Base-by-base conservation (phyloP, 1,284 basidiomycete genomes). In the Sanghuangporus baumii region DNA sequence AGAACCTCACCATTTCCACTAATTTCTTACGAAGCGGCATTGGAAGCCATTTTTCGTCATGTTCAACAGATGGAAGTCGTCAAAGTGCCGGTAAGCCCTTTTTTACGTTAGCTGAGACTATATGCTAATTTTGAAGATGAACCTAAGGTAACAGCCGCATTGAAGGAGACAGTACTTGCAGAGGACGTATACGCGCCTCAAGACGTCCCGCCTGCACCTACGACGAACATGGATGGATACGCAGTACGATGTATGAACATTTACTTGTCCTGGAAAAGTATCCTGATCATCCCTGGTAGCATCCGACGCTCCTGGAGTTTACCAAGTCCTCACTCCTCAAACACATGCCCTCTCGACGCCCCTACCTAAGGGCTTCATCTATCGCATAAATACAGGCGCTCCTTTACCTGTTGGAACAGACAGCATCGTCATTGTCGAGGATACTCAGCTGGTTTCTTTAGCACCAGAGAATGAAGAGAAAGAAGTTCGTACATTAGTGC, bases 391-490 rank as follows among this genome's bases (percentile, higher is more conserved):
- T 73, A 91, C 89, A 0, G 89, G 92, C 6, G 87, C 84, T 1
- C 85, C 90, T 0, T 75, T 96, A 1, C 94, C 93, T 0, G 71
- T 73, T 0, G 91, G 89, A 1, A 77, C 88, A 6, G 88, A 95
- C 70, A 76, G 91, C 0, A 87, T 94, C 0, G 87, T 96, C 71
- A 95, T 95, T 92, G 93, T 96, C 16, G 93, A 96, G 74, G 93
- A 96, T 70, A 95, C 93, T 0, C 82, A 84, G 60, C 78, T 96
- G 11, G 75, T 85, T 12, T 67, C 71, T 5, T 81, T 82, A 8
- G 81, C 81, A 0, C 67, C 74, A 59, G 72, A 71, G 14, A 73
- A 73, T 3, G 93, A 94, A 70, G 93, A 95, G 71, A 75, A 78
- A 31, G 80, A 84, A 64, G 84, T 95, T 1, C 80, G 83, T 67